Evolutionary conservation across 2,329 filamentous ascomycete genomes (phyloP).

Genomic region (Sporothrix mexicana): DNA sequence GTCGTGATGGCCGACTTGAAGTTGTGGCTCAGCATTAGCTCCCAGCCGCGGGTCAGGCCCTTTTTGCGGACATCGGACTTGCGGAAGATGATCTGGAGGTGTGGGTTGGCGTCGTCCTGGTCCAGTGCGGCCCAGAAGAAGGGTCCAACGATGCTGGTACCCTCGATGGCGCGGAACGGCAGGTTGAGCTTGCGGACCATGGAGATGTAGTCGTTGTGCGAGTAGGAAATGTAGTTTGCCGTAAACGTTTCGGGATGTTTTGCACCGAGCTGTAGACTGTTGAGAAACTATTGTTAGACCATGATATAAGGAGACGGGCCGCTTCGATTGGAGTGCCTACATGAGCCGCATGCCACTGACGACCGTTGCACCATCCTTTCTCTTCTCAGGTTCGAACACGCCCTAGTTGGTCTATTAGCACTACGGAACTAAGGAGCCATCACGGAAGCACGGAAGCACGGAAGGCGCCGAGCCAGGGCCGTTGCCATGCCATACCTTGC

Average conservation of each 20-base stretch:
- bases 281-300: neutral
- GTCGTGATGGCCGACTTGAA: conserved; percentile 62
- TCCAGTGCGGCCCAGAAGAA: conserved; percentile 67
- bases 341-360: conserved; percentile 60
- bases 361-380: conserved; percentile 52
- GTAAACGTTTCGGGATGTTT: conserved; percentile 63
- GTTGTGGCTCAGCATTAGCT: conserved; percentile 65
- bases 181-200: conserved; percentile 63
- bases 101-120: conserved; percentile 61
- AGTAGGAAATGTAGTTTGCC: conserved; percentile 60
- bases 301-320: neutral
- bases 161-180: conserved; percentile 64
- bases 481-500: conserved; percentile 47
- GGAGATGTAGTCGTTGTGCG: conserved; percentile 55
- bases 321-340: conserved; percentile 48
- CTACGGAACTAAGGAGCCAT: neutral
- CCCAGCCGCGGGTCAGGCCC: conserved; percentile 67
- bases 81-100: conserved; percentile 67
- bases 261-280: conserved; percentile 62
- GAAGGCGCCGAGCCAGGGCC: conserved; percentile 1
- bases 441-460: neutral
- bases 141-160: conserved; percentile 63
- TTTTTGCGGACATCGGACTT: conserved; percentile 71
- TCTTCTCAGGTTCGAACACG: conserved; percentile 53
- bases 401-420: conserved; percentile 26